Base-by-base conservation (phyloP, 768 basidiomycete species). In the Pleurotus platypus region DNA sequence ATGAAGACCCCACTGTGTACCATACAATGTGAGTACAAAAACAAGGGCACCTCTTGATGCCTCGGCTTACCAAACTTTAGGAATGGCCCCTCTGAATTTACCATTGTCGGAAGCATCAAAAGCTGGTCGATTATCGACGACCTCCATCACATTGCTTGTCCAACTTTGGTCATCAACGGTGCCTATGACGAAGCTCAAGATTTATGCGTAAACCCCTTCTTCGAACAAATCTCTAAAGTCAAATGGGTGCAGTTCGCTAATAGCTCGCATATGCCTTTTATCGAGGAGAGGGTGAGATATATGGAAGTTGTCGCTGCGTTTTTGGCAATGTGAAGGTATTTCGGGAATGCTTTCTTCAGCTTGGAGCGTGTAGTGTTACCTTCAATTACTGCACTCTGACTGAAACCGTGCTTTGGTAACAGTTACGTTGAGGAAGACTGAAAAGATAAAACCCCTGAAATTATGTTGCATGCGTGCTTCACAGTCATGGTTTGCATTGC, bases 1-100 rank as follows among this genome's bases (percentile, higher is more conserved):
- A 72, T 5, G 69, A 74, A 40, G 81, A 83, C 54, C 69, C 76
- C 3, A 83, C 81, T 0, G 79, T 82, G 4, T 76, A 76, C 50
- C 57, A 63, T 39, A 76, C 77, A 2, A 80, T 84, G 82, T 80
- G 46, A 43, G 75, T 63, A 26, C 49, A 6, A 35, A 58, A 13
- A 3, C 46, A 16, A 20, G 11, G 11, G 8, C 40, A 55, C 22
- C 26, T 15, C 24, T 59, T 43, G 57, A 18, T 37, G 49, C 56
- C 49, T 26, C 8, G 26, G 6, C 54, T 56, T 18, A 47, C 20
- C 24, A 8, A 40, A 35, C 12, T 48, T 5, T 51, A 78, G 75
- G 72, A 67, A 68, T n/a, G 74, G 76, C n/a, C 73, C 72, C 13
- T 71, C 70, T 39, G 71, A 71, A 45, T 78, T 76, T 58, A 60